phyloP scores from a whole-genome alignment of 2,329 filamentous ascomycete species.

The Chaetoscypha palmicola region DNA sequence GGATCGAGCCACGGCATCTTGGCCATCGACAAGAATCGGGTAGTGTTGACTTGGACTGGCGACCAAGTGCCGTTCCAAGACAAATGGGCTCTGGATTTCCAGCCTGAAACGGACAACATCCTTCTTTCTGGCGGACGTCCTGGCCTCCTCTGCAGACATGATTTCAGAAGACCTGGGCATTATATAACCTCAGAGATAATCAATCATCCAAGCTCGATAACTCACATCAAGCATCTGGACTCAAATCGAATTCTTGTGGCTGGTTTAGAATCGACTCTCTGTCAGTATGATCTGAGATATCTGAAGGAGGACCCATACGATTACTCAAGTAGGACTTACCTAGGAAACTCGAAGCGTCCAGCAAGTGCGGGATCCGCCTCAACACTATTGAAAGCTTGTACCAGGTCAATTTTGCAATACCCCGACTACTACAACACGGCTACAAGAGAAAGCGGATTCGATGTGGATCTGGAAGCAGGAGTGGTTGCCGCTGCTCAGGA shows the following conservation, averaged over 20 bases:
- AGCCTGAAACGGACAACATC: slow-evolving; percentile 37
- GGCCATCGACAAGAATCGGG: slow-evolving; percentile 25
- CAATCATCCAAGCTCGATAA: slow-evolving; percentile 35
- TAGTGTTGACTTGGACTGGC: slow-evolving; percentile 14
- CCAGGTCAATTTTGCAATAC: slow-evolving; percentile 41
- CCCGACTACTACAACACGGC: slow-evolving; percentile 44
- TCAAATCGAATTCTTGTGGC: slow-evolving; percentile 46
- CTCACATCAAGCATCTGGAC: slow-evolving; percentile 44
- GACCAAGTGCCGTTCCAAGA: slow-evolving; percentile 30
- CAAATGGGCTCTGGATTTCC: slow-evolving; percentile 45
- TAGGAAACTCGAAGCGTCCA: neutral
- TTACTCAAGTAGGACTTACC: neutral
- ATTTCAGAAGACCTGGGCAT: slow-evolving; percentile 27
- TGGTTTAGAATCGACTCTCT: slow-evolving; percentile 43
- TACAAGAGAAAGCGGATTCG: slow-evolving; percentile 44
- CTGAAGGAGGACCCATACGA: slow-evolving; percentile 9
- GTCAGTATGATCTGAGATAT: slow-evolving; percentile 51
- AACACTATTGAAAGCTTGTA: slow-evolving; percentile 4
- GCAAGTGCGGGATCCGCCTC: too few species aligned
- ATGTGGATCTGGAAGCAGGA: slow-evolving; percentile 40
- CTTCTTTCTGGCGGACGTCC: slow-evolving; percentile 46
- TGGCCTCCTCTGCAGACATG: slow-evolving; percentile 35
- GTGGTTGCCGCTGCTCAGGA: slow-evolving; percentile 47
- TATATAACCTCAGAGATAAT: slow-evolving; percentile 19
- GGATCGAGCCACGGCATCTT: slow-evolving; percentile 44